Evolutionary conservation across 768 basidiomycete genomes (phyloP), one percentile per base, ranked within the genome.

Genomic region (Chalciporus sphaerocephalus): DNA sequence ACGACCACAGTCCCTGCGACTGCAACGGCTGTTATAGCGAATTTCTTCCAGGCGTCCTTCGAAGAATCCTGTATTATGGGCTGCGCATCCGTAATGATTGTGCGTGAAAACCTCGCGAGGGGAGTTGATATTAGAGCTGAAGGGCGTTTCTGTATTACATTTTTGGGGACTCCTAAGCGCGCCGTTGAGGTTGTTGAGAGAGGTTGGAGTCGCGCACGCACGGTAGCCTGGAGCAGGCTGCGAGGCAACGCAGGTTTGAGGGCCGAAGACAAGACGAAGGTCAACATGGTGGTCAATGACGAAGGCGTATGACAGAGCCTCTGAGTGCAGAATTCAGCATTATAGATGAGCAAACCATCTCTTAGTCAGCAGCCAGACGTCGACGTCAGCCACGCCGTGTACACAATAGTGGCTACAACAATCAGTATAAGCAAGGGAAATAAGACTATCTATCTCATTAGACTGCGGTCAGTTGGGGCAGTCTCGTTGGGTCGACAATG

Each of bases 1-100:
- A 78, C 70, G 28, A 91, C 66, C 20, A 86, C 74, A 8, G 81
- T 77, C 8, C 84, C 85, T 28, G 81, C 87, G 30, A 91, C 83
- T 24, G 83, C 80, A 18, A 82, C 81, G 6, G 74, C 80, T 22
- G 78, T 79, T 50, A 80, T 68, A 15, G 71, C 78, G 45, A 69
- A 74, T 21, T 69, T 70, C 54, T 62, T 74, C 76, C 76, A 79
- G 15, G 71, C 62, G 17, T 75, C 68, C 50, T 69, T 65, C 0
- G 69, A 58, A 30, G 72, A 71, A 28, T 63, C 52, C 8, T 62
- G 49, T n/a, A 72, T 56, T 3, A 73, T 53, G 2, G 65, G 52
- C 8, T 64, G 56, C 7, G 68, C 66, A 46, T 81, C 77, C 4
- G 78, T 80, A 44, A 73, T 65, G 18, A 81, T 64, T 10, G 73